phyloP scores from a whole-genome alignment of 495 filamentous ascomycete species.

The Neurospora pannonica region DNA sequence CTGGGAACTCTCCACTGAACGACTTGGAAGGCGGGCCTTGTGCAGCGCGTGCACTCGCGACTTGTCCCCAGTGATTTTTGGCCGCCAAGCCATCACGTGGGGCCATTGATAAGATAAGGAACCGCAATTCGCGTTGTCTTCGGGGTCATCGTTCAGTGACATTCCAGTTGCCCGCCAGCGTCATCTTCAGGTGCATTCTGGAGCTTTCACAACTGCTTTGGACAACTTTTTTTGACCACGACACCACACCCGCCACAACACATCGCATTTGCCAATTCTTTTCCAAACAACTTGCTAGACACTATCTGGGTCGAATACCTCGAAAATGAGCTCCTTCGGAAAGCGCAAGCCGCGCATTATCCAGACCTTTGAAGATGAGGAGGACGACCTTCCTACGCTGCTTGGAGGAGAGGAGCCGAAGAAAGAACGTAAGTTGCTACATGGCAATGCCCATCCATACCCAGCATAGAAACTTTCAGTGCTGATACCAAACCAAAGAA shows the following conservation, averaged over 20 bases:
- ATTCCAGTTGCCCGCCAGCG: not conserved
- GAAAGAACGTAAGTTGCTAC: slow-evolving; percentile 23
- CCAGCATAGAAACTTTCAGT: slow-evolving; percentile 10
- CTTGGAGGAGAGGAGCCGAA: slow-evolving; percentile 23
- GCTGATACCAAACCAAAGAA: slow-evolving; percentile 21
- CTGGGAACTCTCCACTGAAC: not conserved
- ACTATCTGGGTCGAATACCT: not conserved
- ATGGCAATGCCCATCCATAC: not conserved
- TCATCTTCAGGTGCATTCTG: not conserved
- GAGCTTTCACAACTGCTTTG: not conserved
- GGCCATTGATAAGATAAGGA: slow-evolving; percentile 6
- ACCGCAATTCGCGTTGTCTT: slow-evolving; percentile 13
- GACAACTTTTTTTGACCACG: not conserved
- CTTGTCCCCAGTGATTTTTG: slow-evolving; percentile 2
- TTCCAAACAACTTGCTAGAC: not conserved
- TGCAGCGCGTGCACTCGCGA: not conserved
- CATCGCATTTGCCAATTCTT: not conserved
- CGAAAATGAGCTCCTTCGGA: slow-evolving; percentile 53
- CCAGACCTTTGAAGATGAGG: slow-evolving; percentile 57
- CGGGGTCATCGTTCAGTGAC: not conserved
- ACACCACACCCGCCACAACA: not conserved
- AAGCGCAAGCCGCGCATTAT: slow-evolving; percentile 70
- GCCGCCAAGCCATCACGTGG: slow-evolving; percentile 6
- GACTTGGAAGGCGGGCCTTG: not conserved
- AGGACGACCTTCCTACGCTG: slow-evolving; percentile 21